phyloP scores from a whole-genome alignment of 1,139 yeast genomes.

The Geotrichum candidum region DNA sequence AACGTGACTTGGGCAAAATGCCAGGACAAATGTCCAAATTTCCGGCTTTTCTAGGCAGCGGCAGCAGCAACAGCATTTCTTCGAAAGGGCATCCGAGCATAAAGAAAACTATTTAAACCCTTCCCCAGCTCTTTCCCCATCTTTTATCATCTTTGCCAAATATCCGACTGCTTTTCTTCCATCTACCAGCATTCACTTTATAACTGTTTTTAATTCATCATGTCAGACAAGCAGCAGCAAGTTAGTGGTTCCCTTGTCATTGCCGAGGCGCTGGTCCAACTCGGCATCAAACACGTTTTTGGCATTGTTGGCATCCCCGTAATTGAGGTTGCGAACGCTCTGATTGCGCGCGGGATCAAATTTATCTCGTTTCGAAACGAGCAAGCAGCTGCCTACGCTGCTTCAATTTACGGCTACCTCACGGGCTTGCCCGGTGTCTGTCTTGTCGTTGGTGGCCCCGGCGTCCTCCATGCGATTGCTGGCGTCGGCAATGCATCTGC shows the following conservation, averaged over 20 bases:
- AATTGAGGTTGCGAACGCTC: constrained; percentile 53
- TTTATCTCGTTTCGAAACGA: constrained; percentile 59
- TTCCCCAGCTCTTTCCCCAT: not conserved
- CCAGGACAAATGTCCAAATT: not conserved
- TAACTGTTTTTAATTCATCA: not conserved
- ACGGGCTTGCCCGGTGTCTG: constrained; percentile 58
- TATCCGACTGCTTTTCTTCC: not conserved
- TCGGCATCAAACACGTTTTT: constrained; percentile 51
- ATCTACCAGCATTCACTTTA: not conserved
- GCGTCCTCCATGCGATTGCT: constrained; percentile 56
- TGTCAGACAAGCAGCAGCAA: not conserved
- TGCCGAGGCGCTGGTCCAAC: constrained; percentile 41
- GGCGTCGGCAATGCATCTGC: constrained; percentile 55
- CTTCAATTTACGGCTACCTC: constrained; percentile 57
- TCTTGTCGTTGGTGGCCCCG: constrained; percentile 67
- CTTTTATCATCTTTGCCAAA: not conserved
- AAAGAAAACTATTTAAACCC: not conserved
- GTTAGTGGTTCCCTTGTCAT: constrained; percentile 40
- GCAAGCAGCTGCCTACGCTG: constrained; percentile 66
- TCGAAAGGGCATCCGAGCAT: not conserved
- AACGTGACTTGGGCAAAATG: not conserved
- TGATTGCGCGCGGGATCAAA: constrained; percentile 46
- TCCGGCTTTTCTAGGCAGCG: not conserved
- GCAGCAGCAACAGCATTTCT: not conserved
- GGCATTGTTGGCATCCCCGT: constrained; percentile 69